These are phyloP conservation scores for Adansonia gregorii DNA, from an alignment of 441 rosid genomes.

Conservation along the genomic window DNA sequence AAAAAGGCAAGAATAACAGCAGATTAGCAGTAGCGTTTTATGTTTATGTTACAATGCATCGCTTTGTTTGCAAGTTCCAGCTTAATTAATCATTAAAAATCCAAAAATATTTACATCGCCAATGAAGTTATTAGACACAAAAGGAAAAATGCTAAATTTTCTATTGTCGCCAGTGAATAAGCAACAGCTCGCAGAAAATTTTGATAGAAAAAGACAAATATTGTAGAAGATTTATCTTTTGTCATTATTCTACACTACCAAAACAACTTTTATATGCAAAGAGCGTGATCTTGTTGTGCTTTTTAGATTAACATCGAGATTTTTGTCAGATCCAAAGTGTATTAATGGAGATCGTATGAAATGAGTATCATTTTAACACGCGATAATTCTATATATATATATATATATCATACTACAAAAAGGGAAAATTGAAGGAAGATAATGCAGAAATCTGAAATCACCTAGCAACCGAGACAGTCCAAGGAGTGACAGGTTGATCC, in stretches of 20 bases:
- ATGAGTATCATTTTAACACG: not conserved
- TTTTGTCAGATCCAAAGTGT: not conserved
- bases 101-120: not conserved
- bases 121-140: not conserved
- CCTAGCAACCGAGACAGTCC: constrained; percentile 92
- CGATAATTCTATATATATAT: not conserved
- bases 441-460: constrained; percentile 31
- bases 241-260: not conserved
- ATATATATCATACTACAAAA: not conserved
- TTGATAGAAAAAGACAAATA: constrained; percentile 4
- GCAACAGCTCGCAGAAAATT: not conserved
- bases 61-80: not conserved
- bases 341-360: not conserved
- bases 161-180: not conserved
- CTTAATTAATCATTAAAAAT: not conserved
- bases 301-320: not conserved
- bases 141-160: not conserved
- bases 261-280: not conserved
- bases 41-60: not conserved
- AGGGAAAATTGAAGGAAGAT: not conserved
- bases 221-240: not conserved
- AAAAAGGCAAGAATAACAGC: not conserved
- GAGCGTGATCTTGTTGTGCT: not conserved
- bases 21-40: not conserved
- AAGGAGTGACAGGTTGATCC: constrained; percentile 91